Evolutionary conservation across 2,329 filamentous ascomycete species (phyloP), one percentile per base, ranked within the genome.

Genomic region (Malbranchea cinnamomea): DNA sequence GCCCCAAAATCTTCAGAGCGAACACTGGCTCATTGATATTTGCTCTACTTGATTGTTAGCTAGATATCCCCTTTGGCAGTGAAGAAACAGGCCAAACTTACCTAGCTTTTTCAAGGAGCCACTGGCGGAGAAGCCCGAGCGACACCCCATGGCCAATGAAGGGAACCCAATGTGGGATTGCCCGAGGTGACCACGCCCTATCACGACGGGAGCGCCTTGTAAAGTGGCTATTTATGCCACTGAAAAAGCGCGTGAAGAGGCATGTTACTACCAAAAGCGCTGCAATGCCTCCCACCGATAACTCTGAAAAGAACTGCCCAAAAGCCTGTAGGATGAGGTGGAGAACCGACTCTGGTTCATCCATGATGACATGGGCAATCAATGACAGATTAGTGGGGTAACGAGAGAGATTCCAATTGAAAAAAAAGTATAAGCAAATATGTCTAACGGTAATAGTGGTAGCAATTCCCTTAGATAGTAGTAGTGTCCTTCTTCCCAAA

Each of bases 151-250:
- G 67, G 22, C 68, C 67, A 6, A 74, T 20, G 30, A 65, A 56
- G 2, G 71, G 71, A 5, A 75, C 46, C 65, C 68, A 76, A 48
- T 75, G 75, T 16, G 68, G 67, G 13, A 65, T 39, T 33, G 58
- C 48, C 45, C 62, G 63, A 36, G 67, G 57, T 31, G 49, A 50
- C 39, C 45, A 45, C 23, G 47, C 31, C 20, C 44, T 38, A n/a
- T 42, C 41, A n/a, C 41, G 27, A 26, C 39, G n/a, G n/a, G n/a
- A 37, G 19, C 31, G 32, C 12, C 29, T 34, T 28, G 37, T 40
- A 16, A 42, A 42, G n/a, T 39, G 38, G 30, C 48, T 52, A 23
- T 45, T 48, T 9, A 59, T 19, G 7, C 50, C 56, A 4, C 49
- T 55, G 28, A 50, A 40, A 23, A 57, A 40, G 25, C 59, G 54